Evolutionary conservation across 805 yeast species (phyloP), one percentile per base, ranked within the genome.

Genomic region (Yamadazyma paraphyllophila): DNA sequence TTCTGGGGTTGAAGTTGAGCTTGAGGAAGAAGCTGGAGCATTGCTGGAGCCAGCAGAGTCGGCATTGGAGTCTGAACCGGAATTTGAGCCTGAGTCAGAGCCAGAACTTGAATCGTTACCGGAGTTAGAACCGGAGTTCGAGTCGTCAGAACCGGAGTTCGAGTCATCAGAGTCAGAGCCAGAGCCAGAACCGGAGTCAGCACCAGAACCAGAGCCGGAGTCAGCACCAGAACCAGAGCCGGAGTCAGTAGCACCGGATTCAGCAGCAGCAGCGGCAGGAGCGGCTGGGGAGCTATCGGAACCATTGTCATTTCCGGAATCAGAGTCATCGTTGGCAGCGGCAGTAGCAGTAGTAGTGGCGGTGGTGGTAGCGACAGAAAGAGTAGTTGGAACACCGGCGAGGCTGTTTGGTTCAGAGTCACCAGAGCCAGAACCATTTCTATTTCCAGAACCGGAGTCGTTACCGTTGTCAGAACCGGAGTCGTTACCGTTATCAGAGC

Each of bases 351-450:
- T 25, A 15, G 36, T 32, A 38, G 38, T 36, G 20, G 36, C 17
- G 2, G 45, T 40, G 20, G 44, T 30, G 15, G 52, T 37, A n/a
- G 50, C 49, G 24, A 56, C 47, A 8, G 32, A 20, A 16, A 29
- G 15, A 25, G 45, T 44, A 30, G 46, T 32, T 45, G 48, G 42
- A 24, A 42, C 44, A 33, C 16, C 44, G 25, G 38, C 39, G 26
- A 26, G 24, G 13, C 26, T 11, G 33, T 31, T 29, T 29, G 31
- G 31, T 10, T n/a, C 31, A 29, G 11, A 3, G 31, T n/a, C 13
- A n/a, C 13, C 17, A 30, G 25, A 7, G 37, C 5, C n/a, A n/a
- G n/a, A n/a, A n/a, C n/a, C n/a, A n/a, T n/a, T n/a, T n/a, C n/a
- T n/a, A n/a, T n/a, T 10, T 9, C 11, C n/a, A 12, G 25, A 6